Evolutionary conservation across 2,329 filamentous ascomycete genomes (phyloP).

Genomic region (Samsoniella hepiali): DNA sequence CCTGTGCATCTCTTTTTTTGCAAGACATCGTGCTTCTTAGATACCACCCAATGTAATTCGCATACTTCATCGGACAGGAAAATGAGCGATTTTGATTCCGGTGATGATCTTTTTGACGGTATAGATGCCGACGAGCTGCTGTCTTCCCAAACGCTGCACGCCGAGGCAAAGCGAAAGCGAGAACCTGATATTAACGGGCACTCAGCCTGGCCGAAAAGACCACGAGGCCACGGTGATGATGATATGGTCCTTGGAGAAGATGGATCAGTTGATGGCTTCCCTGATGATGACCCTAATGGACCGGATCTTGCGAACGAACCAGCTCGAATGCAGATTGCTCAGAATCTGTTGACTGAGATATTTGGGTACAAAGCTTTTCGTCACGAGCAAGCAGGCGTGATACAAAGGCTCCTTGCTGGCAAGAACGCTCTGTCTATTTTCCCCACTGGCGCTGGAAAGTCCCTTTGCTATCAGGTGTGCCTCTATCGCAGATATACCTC

Average conservation of each 20-base stretch:
- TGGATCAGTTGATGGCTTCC: not conserved
- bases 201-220: not conserved
- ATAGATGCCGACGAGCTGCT: slow-evolving; percentile 21
- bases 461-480: slow-evolving; percentile 45
- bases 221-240: not conserved
- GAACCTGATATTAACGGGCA: not conserved
- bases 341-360: slow-evolving; percentile 33
- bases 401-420: slow-evolving; percentile 35
- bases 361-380: slow-evolving; percentile 42
- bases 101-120: slow-evolving; percentile 27
- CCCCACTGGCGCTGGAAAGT: slow-evolving; percentile 49
- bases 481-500: not conserved
- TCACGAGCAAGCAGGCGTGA: slow-evolving; percentile 44
- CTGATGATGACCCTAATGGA: slow-evolving; percentile 6
- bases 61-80: not conserved
- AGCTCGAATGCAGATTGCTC: slow-evolving; percentile 21
- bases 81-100: slow-evolving; percentile 26
- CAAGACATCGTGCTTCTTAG: not conserved
- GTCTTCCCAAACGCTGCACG: not conserved
- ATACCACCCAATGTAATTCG: not conserved
- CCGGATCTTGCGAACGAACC: not conserved
- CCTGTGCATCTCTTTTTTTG: not conserved
- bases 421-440: slow-evolving; percentile 44
- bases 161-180: not conserved
- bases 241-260: not conserved